These are phyloP conservation scores for Dicorynia guianensis DNA, from an alignment of 306 rosid genomes.

Conservation along the genomic window DNA sequence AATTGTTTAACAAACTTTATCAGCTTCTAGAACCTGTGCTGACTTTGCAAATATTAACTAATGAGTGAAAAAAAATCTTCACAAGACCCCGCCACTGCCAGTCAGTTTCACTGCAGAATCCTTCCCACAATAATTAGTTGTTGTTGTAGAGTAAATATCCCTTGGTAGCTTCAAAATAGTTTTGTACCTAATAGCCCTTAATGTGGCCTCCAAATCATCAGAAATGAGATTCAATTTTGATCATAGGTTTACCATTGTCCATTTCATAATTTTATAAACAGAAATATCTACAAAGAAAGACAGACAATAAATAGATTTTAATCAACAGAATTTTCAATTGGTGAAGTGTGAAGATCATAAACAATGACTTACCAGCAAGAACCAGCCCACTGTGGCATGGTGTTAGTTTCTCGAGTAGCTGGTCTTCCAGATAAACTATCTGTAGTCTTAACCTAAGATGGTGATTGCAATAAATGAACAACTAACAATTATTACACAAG, in stretches of 20 bases:
- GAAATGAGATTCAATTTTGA: background rate
- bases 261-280: background rate
- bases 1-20: background rate
- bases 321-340: constrained; percentile 5
- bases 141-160: too few relatives aligned
- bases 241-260: background rate
- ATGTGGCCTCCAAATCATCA: background rate
- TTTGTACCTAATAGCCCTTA: background rate
- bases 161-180: background rate
- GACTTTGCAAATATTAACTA: background rate
- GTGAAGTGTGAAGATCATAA: constrained; percentile 40
- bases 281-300: background rate
- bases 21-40: background rate
- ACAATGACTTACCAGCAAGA: constrained; percentile 83
- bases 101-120: background rate
- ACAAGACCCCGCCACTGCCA: background rate
- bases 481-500: constrained; percentile 2
- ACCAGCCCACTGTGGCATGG: constrained; percentile 99
- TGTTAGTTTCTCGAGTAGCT: constrained; percentile 88
- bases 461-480: constrained; percentile 22
- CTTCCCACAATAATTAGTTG: background rate
- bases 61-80: background rate
- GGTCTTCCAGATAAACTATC: constrained; percentile 83
- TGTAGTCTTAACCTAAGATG: constrained; percentile 65
- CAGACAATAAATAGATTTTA: constrained; percentile 9